Conservation (phyloP, 306 rosid species). For the Sicyos baderoa region DNA sequence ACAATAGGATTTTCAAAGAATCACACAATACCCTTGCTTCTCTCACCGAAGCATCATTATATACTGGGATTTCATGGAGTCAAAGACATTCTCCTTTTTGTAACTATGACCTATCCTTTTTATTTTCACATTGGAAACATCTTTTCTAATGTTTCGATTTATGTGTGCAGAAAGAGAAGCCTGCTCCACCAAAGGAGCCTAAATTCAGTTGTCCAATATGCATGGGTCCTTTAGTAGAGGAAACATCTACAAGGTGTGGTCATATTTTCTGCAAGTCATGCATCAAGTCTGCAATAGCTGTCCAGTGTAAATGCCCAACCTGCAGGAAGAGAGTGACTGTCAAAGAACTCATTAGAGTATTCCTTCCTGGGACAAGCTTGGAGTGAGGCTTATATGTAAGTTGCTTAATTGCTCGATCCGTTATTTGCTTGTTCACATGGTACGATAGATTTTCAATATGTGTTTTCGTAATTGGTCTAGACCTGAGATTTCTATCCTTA, state of each 20-base stretch:
- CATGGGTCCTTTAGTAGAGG: slow-evolving; percentile 48
- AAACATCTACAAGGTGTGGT: slow-evolving; percentile 77
- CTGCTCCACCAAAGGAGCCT: slow-evolving; percentile 59
- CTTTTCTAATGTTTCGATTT: too few species aligned
- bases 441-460: not conserved
- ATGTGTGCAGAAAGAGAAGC: slow-evolving; percentile 40
- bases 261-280: slow-evolving; percentile 81
- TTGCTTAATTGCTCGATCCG: not conserved
- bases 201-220: slow-evolving; percentile 77
- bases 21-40: too few species aligned
- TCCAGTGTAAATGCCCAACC: slow-evolving; percentile 60
- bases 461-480: not conserved
- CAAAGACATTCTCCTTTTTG: too few species aligned
- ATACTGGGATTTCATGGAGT: too few species aligned
- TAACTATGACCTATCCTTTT: too few species aligned
- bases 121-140: too few species aligned
- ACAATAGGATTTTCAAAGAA: too few species aligned
- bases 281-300: slow-evolving; percentile 41
- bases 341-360: slow-evolving; percentile 61
- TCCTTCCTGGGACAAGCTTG: slow-evolving; percentile 56
- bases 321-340: slow-evolving; percentile 59
- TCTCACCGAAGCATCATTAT: too few species aligned
- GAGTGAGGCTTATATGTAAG: slow-evolving; percentile 33
- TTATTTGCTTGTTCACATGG: not conserved
- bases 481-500: not conserved